A percentile compares a stretch with the other conserved stretches of the same genome.
Evolutionary conservation across 2,329 filamentous ascomycete species (phyloP).

Genomic region (Helotiales sp.): DNA sequence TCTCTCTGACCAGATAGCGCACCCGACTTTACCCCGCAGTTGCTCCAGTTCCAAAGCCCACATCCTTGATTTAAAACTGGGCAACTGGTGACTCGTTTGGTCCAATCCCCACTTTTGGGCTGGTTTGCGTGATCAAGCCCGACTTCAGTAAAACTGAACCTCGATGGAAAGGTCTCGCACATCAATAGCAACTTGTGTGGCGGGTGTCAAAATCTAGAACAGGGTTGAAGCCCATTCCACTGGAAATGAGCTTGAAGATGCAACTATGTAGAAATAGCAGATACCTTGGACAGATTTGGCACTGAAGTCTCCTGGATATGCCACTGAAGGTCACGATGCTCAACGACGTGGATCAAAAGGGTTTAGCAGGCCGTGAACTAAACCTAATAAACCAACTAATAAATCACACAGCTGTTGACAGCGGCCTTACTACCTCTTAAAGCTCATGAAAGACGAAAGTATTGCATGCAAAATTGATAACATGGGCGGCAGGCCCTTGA

Average conservation of each 20-base stretch:
- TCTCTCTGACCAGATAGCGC: neutral
- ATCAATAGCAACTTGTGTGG: no score
- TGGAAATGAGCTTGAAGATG: neutral
- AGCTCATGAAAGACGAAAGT: neutral
- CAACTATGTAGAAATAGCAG: neutral
- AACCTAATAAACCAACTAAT: neutral
- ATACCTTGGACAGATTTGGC: neutral
- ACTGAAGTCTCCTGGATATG: neutral
- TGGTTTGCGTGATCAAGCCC: neutral
- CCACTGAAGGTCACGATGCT: neutral
- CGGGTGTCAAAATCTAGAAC: no score
- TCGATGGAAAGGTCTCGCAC: neutral
- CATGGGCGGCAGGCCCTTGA: no score
- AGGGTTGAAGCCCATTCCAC: no score
- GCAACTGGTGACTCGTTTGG: neutral
- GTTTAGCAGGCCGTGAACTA: neutral
- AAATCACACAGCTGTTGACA: neutral
- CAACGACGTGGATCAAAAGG: neutral
- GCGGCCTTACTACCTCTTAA: neutral
- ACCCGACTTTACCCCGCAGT: constrained; percentile 8
- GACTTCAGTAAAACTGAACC: neutral
- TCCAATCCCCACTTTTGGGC: neutral
- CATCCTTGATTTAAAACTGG: neutral
- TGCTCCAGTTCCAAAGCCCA: neutral
- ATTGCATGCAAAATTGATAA: no score